phyloP scores from a whole-genome alignment of 2,329 filamentous ascomycete species.

The Aspergillus uvarum region DNA sequence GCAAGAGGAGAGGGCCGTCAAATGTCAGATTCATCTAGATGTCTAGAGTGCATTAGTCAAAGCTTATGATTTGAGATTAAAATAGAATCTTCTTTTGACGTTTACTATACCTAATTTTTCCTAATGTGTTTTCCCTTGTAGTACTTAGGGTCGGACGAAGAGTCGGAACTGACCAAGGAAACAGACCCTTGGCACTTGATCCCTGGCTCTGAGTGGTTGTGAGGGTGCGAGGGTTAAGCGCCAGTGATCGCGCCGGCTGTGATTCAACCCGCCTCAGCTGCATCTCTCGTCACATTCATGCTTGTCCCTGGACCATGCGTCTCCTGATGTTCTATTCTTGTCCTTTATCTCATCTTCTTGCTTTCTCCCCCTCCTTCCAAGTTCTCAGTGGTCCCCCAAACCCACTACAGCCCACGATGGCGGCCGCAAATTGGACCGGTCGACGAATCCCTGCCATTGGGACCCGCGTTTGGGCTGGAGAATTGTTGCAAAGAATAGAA shows the following conservation, averaged over 20 bases:
- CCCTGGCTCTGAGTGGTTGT: constrained; percentile 18
- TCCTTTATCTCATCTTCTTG: constrained; percentile 7
- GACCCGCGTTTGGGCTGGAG: constrained; percentile 18
- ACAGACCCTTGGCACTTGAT: neutral
- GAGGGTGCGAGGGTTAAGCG: constrained; percentile 26
- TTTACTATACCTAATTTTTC: neutral
- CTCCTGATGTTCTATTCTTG: constrained; percentile 22
- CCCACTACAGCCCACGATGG: constrained; percentile 4
- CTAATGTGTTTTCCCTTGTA: neutral
- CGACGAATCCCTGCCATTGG: constrained; percentile 11
- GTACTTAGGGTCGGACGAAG: neutral
- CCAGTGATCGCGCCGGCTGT: constrained; percentile 31
- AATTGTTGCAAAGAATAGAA: constrained; percentile 33
- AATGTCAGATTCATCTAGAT: constrained; percentile 9
- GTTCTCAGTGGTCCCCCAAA: constrained; percentile 17
- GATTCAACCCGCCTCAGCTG: constrained; percentile 25
- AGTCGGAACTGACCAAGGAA: neutral
- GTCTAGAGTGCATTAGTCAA: constrained; percentile 21
- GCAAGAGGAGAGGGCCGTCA: constrained; percentile 1
- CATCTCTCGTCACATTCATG: neutral
- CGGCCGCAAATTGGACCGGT: constrained; percentile 8
- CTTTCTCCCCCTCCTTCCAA: constrained; percentile 8
- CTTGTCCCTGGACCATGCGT: constrained; percentile 5
- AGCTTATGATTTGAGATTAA: constrained; percentile 10
- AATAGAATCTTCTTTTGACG: neutral